Percentiles rank a stretch among this genome's conserved stretches.
Evolutionary conservation across 140 eudicot species (phyloP).

Genomic region (Stevia rebaudiana): DNA sequence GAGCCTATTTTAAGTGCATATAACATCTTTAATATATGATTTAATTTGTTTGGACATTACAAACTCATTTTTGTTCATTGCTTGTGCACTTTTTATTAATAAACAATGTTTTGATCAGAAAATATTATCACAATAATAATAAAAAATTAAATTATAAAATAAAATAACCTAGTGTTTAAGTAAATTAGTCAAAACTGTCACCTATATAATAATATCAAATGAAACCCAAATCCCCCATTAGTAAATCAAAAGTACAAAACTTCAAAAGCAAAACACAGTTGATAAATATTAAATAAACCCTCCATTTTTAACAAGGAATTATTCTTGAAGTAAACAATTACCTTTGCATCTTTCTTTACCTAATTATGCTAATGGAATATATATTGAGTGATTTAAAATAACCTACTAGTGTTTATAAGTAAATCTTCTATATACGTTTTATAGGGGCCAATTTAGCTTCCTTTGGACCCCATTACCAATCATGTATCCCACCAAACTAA

Average conservation of each 20-base stretch:
- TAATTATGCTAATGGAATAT: conserved; percentile 24
- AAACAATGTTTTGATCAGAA: not conserved
- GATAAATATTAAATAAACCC: conserved; percentile 14
- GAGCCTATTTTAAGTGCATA: not conserved
- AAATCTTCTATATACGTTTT: not conserved
- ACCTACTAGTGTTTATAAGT: conserved; percentile 13
- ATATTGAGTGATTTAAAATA: not conserved
- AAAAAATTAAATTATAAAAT: too few relatives aligned
- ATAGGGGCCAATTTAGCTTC: conserved; percentile 20
- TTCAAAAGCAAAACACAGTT: conserved; percentile 14
- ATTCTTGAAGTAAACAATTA: conserved; percentile 23
- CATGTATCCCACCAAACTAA: conserved; percentile 8
- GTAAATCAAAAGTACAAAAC: too few relatives aligned
- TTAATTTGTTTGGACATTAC: not conserved
- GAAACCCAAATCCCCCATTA: too few relatives aligned
- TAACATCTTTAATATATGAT: too few relatives aligned
- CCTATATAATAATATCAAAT: not conserved
- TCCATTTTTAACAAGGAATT: conserved; percentile 19
- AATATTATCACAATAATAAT: too few relatives aligned
- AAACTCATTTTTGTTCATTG: not conserved
- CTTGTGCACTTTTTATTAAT: not conserved
- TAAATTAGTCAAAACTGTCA: not conserved
- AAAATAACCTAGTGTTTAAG: too few relatives aligned
- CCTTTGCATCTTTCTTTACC: conserved; percentile 25
- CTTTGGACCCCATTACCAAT: conserved; percentile 2